Base-by-base conservation (phyloP, 768 basidiomycete genomes). In the Leccinum variicolor region DNA sequence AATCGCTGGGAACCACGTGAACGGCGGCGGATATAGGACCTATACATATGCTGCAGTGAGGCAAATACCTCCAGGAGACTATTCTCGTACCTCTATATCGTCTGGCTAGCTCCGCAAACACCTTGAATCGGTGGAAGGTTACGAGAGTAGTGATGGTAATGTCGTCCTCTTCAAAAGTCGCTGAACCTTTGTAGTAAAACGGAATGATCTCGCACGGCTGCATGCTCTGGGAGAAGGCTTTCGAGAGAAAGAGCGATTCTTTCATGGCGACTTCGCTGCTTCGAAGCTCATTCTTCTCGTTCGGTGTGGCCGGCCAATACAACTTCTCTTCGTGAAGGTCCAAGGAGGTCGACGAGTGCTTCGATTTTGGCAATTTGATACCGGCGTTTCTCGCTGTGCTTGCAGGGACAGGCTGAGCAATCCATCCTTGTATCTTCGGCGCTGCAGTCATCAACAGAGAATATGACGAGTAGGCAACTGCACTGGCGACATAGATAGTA, bases 121-220 rank as follows among this genome's bases (percentile, higher is more conserved):
- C 87, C 47, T 83, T 76, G 70, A 92, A 87, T 17, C 92, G 80
- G 63, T 89, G 87, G 65, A 82, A 84, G 3, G 92, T 94, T 34
- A 94, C 86, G 31, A 93, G 79, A 0, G 92, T 94, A 1, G 92
- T 90, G 55, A 94, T 84, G 2, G 92, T 94, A 52, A 94, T 84
- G 60, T 92, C 91, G 36, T 87, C 80, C 29, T 72, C 64, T 50
- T 84, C 78, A 60, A 86, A 80, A 11, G 66, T 62, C 3, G 79
- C 81, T 11, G 78, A 77, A 3, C 88, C 89, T 52, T 83, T 82
- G 69, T 90, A 91, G 72, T 88, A 92, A 74, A 86, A 94, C 0
- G 92, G 92, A 21, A 90, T 79, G 54, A 92, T 83, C 61, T 84
- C 84, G 65, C 81, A 86, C 1, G 92, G 91, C 36, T 82, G 81